Percentiles rank a stretch among this genome's conserved stretches.
These are phyloP conservation scores for Trapa bicornis DNA, from an alignment of 345 rosid species.

Conservation along the genomic window DNA sequence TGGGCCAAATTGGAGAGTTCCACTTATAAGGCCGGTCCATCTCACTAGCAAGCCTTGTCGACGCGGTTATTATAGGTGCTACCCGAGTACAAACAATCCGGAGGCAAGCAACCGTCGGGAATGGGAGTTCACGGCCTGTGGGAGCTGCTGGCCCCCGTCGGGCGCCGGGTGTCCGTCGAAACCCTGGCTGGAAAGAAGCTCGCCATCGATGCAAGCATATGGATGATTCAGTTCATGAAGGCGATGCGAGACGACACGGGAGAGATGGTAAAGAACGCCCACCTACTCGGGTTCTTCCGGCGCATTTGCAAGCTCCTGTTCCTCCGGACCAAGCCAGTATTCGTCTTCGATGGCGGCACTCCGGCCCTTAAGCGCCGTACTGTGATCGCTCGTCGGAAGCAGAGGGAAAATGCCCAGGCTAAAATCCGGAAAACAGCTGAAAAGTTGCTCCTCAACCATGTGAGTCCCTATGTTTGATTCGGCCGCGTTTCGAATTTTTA, in stretches of 20 bases:
- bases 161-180: constrained; percentile 94
- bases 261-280: constrained; percentile 86
- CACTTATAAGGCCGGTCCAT: not conserved
- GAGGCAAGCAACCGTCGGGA: constrained; percentile 4
- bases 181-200: constrained; percentile 76
- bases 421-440: constrained; percentile 89
- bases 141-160: constrained; percentile 84
- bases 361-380: constrained; percentile 90
- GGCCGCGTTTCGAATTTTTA: not conserved
- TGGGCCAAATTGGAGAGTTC: no score
- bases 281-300: constrained; percentile 80
- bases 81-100: not conserved
- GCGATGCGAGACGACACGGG: constrained; percentile 97
- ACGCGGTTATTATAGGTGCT: constrained; percentile 1
- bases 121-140: constrained; percentile 72
- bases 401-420: constrained; percentile 86
- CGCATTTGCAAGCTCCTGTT: constrained; percentile 86
- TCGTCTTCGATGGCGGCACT: constrained; percentile 88
- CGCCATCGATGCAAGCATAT: constrained; percentile 92
- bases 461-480: constrained; percentile 7
- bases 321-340: constrained; percentile 71
- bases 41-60: not conserved
- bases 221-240: constrained; percentile 96
- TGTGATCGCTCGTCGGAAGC: constrained; percentile 79
- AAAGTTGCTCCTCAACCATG: constrained; percentile 81